Evolutionary conservation across 176 grass and related monocot genomes (phyloP).

Genomic region (Hordeum vulgare): MorexV3_pseudomolecules_assembly NC_058524.1:11848036-11848535

Average conservation of each 20-base stretch:
- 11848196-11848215: constrained; percentile 34
- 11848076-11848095: constrained; percentile 63
- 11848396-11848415: background rate
- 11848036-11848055: constrained; percentile 21
- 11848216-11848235: constrained; percentile 44
- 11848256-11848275: background rate
- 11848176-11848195: constrained; percentile 45
- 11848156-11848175: constrained; percentile 51
- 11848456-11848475: background rate
- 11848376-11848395: background rate
- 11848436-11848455: background rate
- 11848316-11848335: background rate
- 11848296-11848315: background rate
- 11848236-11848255: background rate
- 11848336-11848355: background rate
- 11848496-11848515: background rate
- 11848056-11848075: constrained; percentile 51
- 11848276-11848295: background rate
- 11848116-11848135: constrained; percentile 75
- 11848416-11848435: background rate
- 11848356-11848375: background rate
- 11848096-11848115: constrained; percentile 57
- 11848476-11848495: background rate
- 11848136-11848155: constrained; percentile 64
- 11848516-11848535: background rate